Evolutionary conservation across 2,329 filamentous ascomycete species (phyloP).

Genomic region (Calonectria montana): DNA sequence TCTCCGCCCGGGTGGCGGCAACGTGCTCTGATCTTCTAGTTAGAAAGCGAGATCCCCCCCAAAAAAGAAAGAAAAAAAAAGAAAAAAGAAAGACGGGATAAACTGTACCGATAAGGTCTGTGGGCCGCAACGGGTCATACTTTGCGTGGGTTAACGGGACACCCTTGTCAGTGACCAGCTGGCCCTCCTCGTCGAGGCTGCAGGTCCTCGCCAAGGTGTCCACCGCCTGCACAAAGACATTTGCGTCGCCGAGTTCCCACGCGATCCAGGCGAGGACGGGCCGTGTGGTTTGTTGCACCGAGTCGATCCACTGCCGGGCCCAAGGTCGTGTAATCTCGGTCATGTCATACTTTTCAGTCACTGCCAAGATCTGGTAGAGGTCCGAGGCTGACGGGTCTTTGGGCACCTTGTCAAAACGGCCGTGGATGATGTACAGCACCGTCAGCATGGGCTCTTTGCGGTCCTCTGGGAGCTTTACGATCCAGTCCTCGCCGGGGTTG

Average conservation of each 20-base stretch:
- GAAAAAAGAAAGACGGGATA: neutral
- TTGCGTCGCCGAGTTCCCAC: conserved; percentile 9
- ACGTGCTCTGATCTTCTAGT: neutral
- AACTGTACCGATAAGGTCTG: conserved; percentile 6
- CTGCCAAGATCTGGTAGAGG: conserved; percentile 1
- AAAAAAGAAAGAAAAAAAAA: no score
- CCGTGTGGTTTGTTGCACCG: neutral
- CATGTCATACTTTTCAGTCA: conserved; percentile 13
- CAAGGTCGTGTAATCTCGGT: conserved; percentile 6
- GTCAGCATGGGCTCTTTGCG: conserved; percentile 3
- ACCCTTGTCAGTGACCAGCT: conserved; percentile 8
- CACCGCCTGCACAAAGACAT: neutral
- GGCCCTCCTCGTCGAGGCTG: conserved; percentile 2
- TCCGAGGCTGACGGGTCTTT: neutral
- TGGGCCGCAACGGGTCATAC: conserved; percentile 9
- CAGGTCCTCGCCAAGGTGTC: conserved; percentile 4
- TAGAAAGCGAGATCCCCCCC: neutral
- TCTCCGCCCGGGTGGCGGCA: neutral
- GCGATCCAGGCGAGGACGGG: conserved; percentile 10
- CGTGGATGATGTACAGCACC: conserved; percentile 8
- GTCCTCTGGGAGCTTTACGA: conserved; percentile 2
- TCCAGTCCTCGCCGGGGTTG: neutral
- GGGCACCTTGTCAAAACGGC: conserved; percentile 6
- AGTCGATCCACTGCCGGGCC: conserved; percentile 14
- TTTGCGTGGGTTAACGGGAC: neutral